Conservation (phyloP, 73 alveolate species). For the Chromera velia region DNA sequence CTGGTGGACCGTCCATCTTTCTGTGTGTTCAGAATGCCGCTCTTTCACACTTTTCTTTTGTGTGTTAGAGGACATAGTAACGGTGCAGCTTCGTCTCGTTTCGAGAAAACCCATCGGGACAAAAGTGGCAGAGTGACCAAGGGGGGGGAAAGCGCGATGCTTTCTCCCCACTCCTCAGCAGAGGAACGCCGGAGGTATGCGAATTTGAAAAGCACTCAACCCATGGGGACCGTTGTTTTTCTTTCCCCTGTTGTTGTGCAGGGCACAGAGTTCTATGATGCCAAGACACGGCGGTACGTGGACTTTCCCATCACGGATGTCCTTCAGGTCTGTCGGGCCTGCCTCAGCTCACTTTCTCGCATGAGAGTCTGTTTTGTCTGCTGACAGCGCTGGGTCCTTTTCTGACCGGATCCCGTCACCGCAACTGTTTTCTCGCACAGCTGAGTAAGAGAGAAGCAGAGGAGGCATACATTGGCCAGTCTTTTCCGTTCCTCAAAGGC, state of each 20-base stretch:
- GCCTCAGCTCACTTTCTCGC: constrained; percentile 85
- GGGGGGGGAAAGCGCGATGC: too few relatives aligned
- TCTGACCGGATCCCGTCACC: constrained; percentile 7
- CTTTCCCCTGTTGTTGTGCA: constrained; percentile 60
- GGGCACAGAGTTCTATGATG: constrained; percentile 98
- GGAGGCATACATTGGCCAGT: neutral
- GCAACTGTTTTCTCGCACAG: neutral
- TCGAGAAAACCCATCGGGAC: too few relatives aligned
- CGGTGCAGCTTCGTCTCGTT: too few relatives aligned
- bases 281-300: constrained; percentile 90
- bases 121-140: too few relatives aligned
- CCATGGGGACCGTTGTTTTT: neutral
- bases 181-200: too few relatives aligned
- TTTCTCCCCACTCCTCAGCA: neutral
- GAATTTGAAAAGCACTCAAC: neutral
- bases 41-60: too few relatives aligned
- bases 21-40: too few relatives aligned
- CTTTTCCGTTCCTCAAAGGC: too few relatives aligned
- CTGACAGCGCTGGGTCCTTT: constrained; percentile 71
- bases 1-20: too few relatives aligned
- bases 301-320: constrained; percentile 93
- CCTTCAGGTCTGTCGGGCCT: constrained; percentile 95
- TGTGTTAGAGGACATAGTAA: too few relatives aligned
- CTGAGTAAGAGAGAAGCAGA: neutral
- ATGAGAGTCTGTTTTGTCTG: constrained; percentile 35